Evolutionary conservation across 176 grass and related monocot genomes (phyloP).

Genomic region (Paspalum notatum): DNA sequence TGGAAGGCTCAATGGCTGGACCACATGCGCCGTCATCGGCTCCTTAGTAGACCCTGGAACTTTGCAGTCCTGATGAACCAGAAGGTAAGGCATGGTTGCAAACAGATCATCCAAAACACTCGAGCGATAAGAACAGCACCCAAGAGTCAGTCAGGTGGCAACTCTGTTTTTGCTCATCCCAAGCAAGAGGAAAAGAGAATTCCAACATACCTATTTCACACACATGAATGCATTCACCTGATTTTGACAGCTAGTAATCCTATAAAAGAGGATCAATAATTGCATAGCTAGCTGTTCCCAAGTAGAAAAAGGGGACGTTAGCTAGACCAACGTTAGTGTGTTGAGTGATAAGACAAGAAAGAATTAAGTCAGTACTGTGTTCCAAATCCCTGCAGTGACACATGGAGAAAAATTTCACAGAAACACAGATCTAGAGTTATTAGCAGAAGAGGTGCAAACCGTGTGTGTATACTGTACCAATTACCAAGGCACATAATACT

Average conservation of each 20-base stretch:
- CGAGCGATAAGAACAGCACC: neutral
- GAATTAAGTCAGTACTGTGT: neutral
- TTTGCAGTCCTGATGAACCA: conserved; percentile 14
- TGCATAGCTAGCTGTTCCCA: conserved; percentile 32
- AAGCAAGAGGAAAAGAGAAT: conserved; percentile 10
- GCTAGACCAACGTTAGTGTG: conserved; percentile 30
- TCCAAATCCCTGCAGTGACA: conserved; percentile 33
- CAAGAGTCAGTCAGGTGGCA: conserved; percentile 5
- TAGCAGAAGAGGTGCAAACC: neutral
- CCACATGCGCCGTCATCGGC: no score
- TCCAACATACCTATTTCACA: conserved; percentile 43
- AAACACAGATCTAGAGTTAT: neutral
- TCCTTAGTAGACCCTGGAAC: conserved; percentile 33
- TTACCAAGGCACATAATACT: conserved; percentile 21
- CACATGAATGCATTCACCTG: conserved; percentile 10
- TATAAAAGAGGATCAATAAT: neutral
- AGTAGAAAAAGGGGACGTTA: conserved; percentile 9
- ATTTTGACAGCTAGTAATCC: neutral
- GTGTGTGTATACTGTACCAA: conserved; percentile 13
- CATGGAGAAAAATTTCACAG: neutral
- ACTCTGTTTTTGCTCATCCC: neutral
- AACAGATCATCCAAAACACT: neutral
- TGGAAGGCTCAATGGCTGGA: no score
- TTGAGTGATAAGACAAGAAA: conserved; percentile 1
- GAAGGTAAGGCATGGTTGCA: conserved; percentile 36